These are phyloP conservation scores for Starmerella sp. DNA, from an alignment of 805 yeast genomes.

Conservation along the genomic window DNA sequence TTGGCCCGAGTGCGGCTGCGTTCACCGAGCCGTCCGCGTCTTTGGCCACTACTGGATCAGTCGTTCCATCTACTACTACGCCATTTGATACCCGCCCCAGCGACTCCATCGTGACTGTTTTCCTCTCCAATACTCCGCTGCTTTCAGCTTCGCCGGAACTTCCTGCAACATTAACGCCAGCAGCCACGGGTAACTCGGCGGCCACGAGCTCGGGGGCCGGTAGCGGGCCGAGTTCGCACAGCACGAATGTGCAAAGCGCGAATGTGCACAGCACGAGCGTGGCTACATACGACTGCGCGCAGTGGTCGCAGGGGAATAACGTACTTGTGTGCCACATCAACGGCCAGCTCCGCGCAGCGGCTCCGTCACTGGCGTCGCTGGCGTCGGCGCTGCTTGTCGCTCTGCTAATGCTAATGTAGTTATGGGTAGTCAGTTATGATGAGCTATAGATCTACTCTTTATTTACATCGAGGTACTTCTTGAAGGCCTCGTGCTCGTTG, in stretches of 20 bases:
- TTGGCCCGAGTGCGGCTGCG: no score
- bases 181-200: no score
- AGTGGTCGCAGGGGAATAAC: background rate
- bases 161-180: no score
- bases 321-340: background rate
- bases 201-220: no score
- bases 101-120: no score
- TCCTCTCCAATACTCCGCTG: no score
- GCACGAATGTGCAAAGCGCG: background rate
- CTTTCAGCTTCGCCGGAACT: no score
- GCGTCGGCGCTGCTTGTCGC: background rate
- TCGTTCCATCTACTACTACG: no score
- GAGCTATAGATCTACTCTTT: background rate
- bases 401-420: background rate
- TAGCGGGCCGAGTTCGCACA: no score
- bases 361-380: background rate
- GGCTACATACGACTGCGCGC: background rate
- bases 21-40: no score
- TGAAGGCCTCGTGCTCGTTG: constrained; percentile 69
- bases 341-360: background rate
- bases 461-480: constrained; percentile 56
- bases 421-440: background rate
- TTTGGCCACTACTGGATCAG: no score
- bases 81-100: no score
- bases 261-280: background rate